Base-by-base conservation (phyloP, 2,329 filamentous ascomycete genomes). In the Colletotrichum paranaense region DNA sequence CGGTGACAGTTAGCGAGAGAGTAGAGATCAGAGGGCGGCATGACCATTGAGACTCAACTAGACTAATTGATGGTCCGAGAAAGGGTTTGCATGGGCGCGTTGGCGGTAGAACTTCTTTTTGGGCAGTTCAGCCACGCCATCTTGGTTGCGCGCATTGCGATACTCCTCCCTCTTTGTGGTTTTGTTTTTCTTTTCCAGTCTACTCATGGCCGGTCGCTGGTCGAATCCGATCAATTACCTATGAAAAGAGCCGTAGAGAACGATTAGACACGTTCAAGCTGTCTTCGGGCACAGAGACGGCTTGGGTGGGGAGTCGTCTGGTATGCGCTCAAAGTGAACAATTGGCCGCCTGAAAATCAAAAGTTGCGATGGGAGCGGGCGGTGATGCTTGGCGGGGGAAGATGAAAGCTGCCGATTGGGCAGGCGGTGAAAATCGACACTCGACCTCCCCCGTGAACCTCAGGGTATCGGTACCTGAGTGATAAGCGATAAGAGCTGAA, bases 101-200 rank as follows among this genome's bases (percentile, higher is more conserved):
- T 99, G 97, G 68, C 97, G 91, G 83, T 98, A 99, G 85, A 97
- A 98, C 86, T 94, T 96, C 88, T 99, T 99, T 84, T 94, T 93
- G 11, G 97, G 97, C 78, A 98, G 85, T 78, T 91, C 88, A 8
- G 90, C 84, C 52, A 85, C 84, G 26, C 83, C 86, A 79, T 89
- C 86, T 75, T 89, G 85, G 49, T 84, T 83, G 64, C 87, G 87
- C 66, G 86, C 84, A 68, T 87, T 87, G 77, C 89, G 91, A 80
- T 93, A 94, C 72, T 89, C 88, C 71, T 91, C 88, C 76, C 93
- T 91, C 85, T 92, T 92, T 78, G 90, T 88, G 72, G 87, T 87
- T 80, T 93, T 94, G 73, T 86, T 88, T 56, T 87, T 79, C 56
- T 84, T 82, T 22, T 81, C 42, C 42, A 8, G 42, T 22, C 42